phyloP scores from a whole-genome alignment of 352 stramenopile species.

The Globisporangium sylvaticum region DNA sequence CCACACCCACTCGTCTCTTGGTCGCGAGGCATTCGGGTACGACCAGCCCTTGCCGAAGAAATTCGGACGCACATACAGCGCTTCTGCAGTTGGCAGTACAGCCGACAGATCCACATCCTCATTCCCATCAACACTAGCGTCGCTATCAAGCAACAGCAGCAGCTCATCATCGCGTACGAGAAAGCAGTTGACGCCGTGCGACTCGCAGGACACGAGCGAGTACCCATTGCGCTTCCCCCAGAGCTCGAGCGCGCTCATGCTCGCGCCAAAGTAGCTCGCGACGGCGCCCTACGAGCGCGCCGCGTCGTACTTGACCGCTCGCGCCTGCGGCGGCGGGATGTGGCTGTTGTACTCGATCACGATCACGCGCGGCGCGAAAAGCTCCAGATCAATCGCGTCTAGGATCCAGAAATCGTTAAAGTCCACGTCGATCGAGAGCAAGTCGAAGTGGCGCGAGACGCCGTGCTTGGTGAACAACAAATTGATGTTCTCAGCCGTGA shows the following conservation, averaged over 20 bases:
- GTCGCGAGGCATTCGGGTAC: constrained; percentile 38
- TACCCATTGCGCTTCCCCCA: constrained; percentile 43
- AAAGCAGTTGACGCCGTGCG: constrained; percentile 73
- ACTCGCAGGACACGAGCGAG: constrained; percentile 78
- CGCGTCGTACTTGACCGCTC: constrained; percentile 42
- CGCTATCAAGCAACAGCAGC: background rate
- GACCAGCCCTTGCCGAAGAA: constrained; percentile 59
- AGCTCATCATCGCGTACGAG: constrained; percentile 51
- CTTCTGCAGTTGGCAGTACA: constrained; percentile 20
- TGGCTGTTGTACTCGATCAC: constrained; percentile 67
- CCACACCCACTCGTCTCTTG: constrained; percentile 50
- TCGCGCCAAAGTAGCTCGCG: constrained; percentile 57
- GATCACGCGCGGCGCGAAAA: constrained; percentile 50
- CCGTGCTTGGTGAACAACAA: constrained; percentile 39
- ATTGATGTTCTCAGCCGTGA: constrained; percentile 65
- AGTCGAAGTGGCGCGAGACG: constrained; percentile 45
- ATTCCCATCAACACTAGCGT: background rate
- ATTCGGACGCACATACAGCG: constrained; percentile 51
- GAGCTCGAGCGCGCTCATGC: constrained; percentile 40
- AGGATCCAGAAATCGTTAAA: constrained; percentile 81
- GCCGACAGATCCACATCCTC: constrained; percentile 18
- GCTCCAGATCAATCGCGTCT: constrained; percentile 35
- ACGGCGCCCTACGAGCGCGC: constrained; percentile 39
- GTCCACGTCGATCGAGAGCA: constrained; percentile 69
- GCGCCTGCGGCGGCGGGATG: constrained; percentile 36